Conservation (phyloP, 164 flowering plant genomes). For the Cinnamomum micranthum region DNA sequence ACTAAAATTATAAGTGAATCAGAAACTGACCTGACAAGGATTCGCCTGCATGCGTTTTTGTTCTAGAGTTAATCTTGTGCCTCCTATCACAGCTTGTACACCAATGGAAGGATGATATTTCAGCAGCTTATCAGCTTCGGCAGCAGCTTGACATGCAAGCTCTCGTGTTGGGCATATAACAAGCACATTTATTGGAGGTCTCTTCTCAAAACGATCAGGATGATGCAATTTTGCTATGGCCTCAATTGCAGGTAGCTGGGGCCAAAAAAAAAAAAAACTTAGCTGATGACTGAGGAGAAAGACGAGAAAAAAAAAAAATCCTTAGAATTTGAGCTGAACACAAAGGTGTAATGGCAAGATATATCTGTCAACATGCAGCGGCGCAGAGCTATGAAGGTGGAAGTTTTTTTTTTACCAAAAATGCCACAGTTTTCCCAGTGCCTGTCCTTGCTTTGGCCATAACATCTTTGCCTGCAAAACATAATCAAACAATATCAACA, state of each 20-base stretch:
- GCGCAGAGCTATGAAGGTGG: neutral
- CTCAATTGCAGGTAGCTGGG: constrained; percentile 98
- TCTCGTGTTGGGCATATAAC: constrained; percentile 96
- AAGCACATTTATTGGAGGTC: constrained; percentile 76
- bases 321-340: neutral
- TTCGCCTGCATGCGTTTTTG: constrained; percentile 88
- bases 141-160: constrained; percentile 90
- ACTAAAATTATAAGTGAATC: neutral
- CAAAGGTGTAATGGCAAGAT: neutral
- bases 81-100: constrained; percentile 98
- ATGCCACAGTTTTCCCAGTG: constrained; percentile 98
- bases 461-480: constrained; percentile 83
- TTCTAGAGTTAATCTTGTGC: constrained; percentile 72
- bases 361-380: neutral
- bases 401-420: constrained; percentile 51
- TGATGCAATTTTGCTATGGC: constrained; percentile 57
- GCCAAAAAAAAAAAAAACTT: neutral
- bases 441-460: constrained; percentile 97
- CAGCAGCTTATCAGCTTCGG: constrained; percentile 71
- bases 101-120: constrained; percentile 91
- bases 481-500: neutral
- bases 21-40: constrained; percentile 78
- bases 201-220: constrained; percentile 55
- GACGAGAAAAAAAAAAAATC: neutral
- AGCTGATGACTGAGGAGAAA: neutral